Percentiles rank a stretch among this genome's conserved stretches.
Conservation (phyloP, 78 protist species). For the Planoprotostelium fungivorum region DNA sequence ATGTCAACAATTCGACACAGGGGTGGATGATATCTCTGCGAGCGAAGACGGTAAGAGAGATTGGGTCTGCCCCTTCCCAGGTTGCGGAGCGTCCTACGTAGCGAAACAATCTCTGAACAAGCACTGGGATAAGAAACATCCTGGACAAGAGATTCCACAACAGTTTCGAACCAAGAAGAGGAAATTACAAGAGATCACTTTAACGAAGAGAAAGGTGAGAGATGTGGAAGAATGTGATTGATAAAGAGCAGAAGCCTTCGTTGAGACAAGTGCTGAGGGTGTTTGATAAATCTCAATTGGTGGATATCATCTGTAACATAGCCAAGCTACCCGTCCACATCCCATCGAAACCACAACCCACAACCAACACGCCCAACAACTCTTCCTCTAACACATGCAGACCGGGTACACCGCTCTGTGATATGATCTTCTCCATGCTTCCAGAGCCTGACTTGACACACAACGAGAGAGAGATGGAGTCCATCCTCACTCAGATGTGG, state of each 20-base stretch:
- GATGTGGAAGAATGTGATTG: not conserved
- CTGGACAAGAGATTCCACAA: not conserved
- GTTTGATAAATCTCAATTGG: not conserved
- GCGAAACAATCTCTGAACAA: not conserved
- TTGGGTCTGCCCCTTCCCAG: not conserved
- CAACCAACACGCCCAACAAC: too few species aligned
- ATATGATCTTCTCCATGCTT: not conserved
- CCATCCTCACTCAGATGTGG: not conserved
- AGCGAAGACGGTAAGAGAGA: not conserved
- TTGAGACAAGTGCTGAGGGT: not conserved
- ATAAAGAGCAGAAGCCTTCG: not conserved
- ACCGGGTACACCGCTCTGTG: too few species aligned
- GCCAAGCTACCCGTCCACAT: not conserved
- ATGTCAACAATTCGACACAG: too few species aligned
- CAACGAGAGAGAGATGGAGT: not conserved
- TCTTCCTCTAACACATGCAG: too few species aligned
- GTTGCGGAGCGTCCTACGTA: not conserved
- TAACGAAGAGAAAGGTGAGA: not conserved
- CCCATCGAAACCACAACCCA: too few species aligned
- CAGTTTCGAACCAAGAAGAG: not conserved
- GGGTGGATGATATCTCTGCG: too few species aligned
- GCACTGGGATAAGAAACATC: not conserved
- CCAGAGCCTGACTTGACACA: not conserved
- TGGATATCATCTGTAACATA: not conserved
- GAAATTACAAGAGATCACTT: not conserved